A percentile compares a stretch with the other conserved stretches of the same genome.
These are phyloP conservation scores for Cyberlindnera maclurae DNA, from an alignment of 805 yeast species.

Conservation along the genomic window DNA sequence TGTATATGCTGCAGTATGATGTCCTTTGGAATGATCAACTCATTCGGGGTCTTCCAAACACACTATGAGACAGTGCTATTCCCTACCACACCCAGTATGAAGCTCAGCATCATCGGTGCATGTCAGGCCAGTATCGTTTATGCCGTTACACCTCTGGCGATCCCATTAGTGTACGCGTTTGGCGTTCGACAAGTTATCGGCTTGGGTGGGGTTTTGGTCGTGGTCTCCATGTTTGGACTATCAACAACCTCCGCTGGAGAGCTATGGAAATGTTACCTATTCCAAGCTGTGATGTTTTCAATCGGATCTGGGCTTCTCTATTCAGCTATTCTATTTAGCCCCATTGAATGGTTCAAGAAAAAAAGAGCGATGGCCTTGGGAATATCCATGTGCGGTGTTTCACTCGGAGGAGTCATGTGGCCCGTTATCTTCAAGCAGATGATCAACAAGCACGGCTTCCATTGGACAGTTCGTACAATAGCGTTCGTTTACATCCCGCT, in stretches of 20 bases:
- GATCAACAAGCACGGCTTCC: slow-evolving; percentile 12
- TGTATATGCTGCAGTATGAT: slow-evolving; percentile 12
- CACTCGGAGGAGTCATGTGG: slow-evolving; percentile 42
- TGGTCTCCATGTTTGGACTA: slow-evolving; percentile 16
- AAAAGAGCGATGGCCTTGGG: slow-evolving; percentile 51
- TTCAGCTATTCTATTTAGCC: slow-evolving; percentile 48
- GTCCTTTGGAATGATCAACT: slow-evolving; percentile 20
- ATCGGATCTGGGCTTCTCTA: slow-evolving; percentile 37
- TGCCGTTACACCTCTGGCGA: slow-evolving; percentile 9
- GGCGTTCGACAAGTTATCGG: slow-evolving; percentile 12
- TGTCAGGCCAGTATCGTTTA: slow-evolving; percentile 20
- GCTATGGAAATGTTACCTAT: slow-evolving; percentile 22
- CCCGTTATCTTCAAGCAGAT: slow-evolving; percentile 19
- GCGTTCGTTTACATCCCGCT: slow-evolving; percentile 19
- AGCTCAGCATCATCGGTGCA: slow-evolving; percentile 20
- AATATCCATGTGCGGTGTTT: slow-evolving; percentile 41
- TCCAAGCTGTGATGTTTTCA: slow-evolving; percentile 19
- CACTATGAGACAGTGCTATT: slow-evolving; percentile 19
- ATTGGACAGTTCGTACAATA: slow-evolving; percentile 16
- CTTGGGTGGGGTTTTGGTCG: slow-evolving; percentile 9
- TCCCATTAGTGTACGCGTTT: slow-evolving; percentile 17
- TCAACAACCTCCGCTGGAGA: slow-evolving; percentile 12
- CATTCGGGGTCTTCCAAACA: slow-evolving; percentile 21
- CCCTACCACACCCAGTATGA: slow-evolving; percentile 10
- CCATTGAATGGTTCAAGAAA: slow-evolving; percentile 67